Base-by-base conservation (phyloP, 257 asterid species). In the Voacanga thouarsii region DNA sequence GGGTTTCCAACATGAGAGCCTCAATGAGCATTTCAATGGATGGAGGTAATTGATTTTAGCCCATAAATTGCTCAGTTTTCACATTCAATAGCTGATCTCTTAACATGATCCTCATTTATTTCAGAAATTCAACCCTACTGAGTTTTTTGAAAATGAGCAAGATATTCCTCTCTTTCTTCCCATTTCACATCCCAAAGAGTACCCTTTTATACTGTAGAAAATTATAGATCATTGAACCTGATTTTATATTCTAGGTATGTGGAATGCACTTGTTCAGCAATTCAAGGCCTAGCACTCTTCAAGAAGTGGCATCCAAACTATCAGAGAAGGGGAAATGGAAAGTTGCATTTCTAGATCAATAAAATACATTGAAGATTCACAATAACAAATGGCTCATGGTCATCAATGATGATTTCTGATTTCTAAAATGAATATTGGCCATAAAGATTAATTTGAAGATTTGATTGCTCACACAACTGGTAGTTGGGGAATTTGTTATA, bases 1-100 rank as follows among this genome's bases (percentile, higher is more conserved):
- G 90, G 94, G 14, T 83, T 87, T 76, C 73, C 91, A 14, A 90
- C 89, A 45, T 87, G 94, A 92, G 94, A 90, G 85, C 91, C 92
- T 69, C 72, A 55, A 15, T 59, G 85, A 63, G 89, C 90, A n/a
- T 68, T 84, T 33, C 77, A 59, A 1, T 90, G 92, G 91, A 19
- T 90, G 49, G 94, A 90, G 94, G 92, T 86, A 82, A 73, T 12
- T 1, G 10, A 45, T 12, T 15, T 5, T 56, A 1, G 23, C 7
- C 30, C 23, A 26, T 28, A 63, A 63, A 3, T 8, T 69, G 18
- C 18, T n/a, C n/a, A 18, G 33, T 77, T 76, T 21, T 3, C 2
- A 19, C 39, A 63, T 4, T 63, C 19, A n/a, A n/a, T n/a, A n/a
- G n/a, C n/a, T n/a, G n/a, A n/a, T n/a, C 43, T 41, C 37, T n/a